Evolutionary conservation across 805 yeast species (phyloP).

Genomic region (Candida michaelii): DNA sequence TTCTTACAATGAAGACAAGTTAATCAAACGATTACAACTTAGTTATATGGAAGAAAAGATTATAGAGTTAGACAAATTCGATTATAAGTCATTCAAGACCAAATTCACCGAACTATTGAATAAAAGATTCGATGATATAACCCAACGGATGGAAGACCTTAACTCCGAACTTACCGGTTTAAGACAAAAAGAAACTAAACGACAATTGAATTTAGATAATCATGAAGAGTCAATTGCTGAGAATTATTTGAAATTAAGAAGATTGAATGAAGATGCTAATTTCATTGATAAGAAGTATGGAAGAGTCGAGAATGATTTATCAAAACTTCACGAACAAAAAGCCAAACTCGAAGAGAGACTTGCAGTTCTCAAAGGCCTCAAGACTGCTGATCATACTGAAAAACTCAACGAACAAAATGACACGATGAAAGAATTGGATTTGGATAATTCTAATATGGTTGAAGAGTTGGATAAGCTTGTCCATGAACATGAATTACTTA

Average conservation of each 20-base stretch:
- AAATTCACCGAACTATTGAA: slow-evolving; percentile 28
- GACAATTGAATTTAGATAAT: slow-evolving; percentile 33
- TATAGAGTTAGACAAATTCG: slow-evolving; percentile 15
- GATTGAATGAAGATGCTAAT: slow-evolving; percentile 36
- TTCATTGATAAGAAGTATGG: slow-evolving; percentile 31
- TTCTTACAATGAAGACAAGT: slow-evolving; percentile 23
- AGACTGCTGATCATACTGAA: slow-evolving; percentile 3
- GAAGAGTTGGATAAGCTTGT: slow-evolving; percentile 25
- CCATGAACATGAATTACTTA: slow-evolving; percentile 28
- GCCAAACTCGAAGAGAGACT: slow-evolving; percentile 16
- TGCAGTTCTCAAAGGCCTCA: slow-evolving; percentile 8
- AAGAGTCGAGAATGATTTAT: slow-evolving; percentile 31
- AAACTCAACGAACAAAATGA: slow-evolving; percentile 21
- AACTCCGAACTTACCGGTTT: slow-evolving; percentile 20
- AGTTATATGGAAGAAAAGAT: slow-evolving; percentile 14
- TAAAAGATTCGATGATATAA: slow-evolving; percentile 22
- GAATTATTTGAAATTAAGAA: slow-evolving; percentile 30
- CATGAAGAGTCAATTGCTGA: slow-evolving; percentile 35
- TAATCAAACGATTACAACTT: slow-evolving; percentile 21
- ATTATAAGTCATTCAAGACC: slow-evolving; percentile 28
- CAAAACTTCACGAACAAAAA: slow-evolving; percentile 19
- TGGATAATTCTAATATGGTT: slow-evolving; percentile 25
- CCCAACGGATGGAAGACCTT: slow-evolving; percentile 13
- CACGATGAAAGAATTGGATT: slow-evolving; percentile 22
- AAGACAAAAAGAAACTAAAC: slow-evolving; percentile 25